Evolutionary conservation across 2,329 filamentous ascomycete genomes (phyloP).

Genomic region (Hysterium pulicare): DNA sequence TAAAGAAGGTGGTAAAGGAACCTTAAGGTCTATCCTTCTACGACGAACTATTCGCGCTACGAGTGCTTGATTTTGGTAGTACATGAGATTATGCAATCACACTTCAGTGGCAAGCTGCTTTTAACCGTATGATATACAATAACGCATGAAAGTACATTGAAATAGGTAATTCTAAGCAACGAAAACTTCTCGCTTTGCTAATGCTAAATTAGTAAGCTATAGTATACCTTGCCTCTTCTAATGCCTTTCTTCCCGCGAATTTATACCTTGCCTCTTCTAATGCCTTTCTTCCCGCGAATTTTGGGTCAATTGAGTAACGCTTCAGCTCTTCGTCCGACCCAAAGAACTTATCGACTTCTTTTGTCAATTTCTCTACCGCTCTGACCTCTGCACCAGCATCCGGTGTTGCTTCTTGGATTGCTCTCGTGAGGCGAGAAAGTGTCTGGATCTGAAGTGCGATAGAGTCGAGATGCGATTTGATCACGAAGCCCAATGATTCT

Average conservation of each 20-base stretch:
- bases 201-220: too few species aligned
- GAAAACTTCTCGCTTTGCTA: too few species aligned
- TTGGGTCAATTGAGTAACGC: conserved; percentile 13
- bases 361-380: conserved; percentile 13
- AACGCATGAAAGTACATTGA: too few species aligned
- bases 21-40: too few species aligned
- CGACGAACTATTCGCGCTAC: too few species aligned
- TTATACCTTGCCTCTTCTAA: conserved; percentile 17
- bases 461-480: conserved; percentile 19
- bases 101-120: too few species aligned
- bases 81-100: too few species aligned
- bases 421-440: conserved; percentile 20
- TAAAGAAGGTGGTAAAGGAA: too few species aligned
- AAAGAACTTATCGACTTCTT: conserved; percentile 19
- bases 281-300: conserved; percentile 16
- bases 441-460: conserved; percentile 20
- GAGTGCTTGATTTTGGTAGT: too few species aligned
- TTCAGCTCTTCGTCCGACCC: conserved; percentile 17
- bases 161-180: too few species aligned
- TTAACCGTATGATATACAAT: too few species aligned
- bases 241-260: conserved; percentile 16
- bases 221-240: conserved; percentile 18
- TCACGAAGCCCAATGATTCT: conserved; percentile 17
- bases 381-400: conserved; percentile 17
- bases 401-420: conserved; percentile 23